Percentiles rank a stretch among this genome's conserved stretches.
Evolutionary conservation across 148 eudicot genomes (phyloP).

Genomic region (Chenopodium album): DNA sequence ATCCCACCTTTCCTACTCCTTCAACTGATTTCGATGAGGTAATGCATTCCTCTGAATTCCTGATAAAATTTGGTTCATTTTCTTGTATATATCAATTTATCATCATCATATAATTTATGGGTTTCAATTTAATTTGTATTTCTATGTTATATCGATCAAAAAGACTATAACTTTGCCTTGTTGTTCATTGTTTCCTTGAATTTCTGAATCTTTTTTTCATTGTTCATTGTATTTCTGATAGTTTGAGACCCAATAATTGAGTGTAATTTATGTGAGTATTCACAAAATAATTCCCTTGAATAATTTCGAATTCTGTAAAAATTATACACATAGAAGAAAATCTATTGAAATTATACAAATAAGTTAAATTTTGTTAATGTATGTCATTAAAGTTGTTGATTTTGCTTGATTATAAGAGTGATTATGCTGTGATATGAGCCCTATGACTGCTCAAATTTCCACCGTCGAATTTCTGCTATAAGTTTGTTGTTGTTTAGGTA

Average conservation of each 20-base stretch:
- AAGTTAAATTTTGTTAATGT: not conserved
- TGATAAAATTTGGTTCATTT: not conserved
- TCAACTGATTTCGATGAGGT: not conserved
- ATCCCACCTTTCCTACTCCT: not conserved
- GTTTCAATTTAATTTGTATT: not conserved
- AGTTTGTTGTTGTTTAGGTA: not conserved
- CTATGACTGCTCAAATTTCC: not conserved
- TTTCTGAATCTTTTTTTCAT: not conserved
- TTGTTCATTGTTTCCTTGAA: not conserved
- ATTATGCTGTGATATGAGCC: not conserved
- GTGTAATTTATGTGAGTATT: not conserved
- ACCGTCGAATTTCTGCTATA: not conserved
- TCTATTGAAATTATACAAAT: not conserved
- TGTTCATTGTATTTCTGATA: not conserved
- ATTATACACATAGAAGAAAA: not conserved
- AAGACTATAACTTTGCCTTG: not conserved
- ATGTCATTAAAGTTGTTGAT: not conserved
- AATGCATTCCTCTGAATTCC: constrained; percentile 10
- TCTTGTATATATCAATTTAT: not conserved
- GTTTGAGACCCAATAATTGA: not conserved
- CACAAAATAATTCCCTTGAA: not conserved
- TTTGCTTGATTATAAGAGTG: not conserved
- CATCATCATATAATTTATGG: not conserved
- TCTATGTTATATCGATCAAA: not conserved
- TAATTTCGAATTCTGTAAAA: not conserved